Conservation (phyloP, 1,284 basidiomycete genomes). For the Coniferiporia sulphurascens region DNA sequence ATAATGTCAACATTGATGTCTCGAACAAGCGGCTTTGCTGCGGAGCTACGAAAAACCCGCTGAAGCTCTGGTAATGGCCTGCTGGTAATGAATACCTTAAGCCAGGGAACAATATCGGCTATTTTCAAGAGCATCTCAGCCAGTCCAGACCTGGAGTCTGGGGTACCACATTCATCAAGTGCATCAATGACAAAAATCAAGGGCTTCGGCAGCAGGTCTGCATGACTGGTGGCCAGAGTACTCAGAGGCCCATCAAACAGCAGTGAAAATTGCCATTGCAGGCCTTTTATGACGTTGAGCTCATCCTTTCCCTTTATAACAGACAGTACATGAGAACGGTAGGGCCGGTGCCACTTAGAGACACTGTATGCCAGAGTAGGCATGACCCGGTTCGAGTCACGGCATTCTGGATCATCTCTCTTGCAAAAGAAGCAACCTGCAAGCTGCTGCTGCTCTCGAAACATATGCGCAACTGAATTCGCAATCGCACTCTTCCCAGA, state of each 20-base stretch:
- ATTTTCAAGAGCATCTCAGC: not conserved
- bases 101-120: not conserved
- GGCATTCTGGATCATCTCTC: no score
- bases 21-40: not conserved
- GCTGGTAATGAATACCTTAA: conserved; percentile 2
- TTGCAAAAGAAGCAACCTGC: conserved; percentile 21
- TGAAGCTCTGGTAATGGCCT: not conserved
- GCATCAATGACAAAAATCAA: conserved; percentile 9
- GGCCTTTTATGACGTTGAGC: not conserved
- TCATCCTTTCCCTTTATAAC: not conserved
- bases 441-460: conserved; percentile 26
- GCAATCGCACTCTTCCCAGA: no score
- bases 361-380: conserved; percentile 4
- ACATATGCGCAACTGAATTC: conserved; percentile 28
- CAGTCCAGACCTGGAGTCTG: not conserved
- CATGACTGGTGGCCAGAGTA: not conserved
- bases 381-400: no score
- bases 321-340: not conserved
- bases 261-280: not conserved
- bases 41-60: not conserved
- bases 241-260: not conserved
- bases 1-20: not conserved
- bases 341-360: not conserved
- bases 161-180: not conserved
- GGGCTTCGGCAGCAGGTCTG: not conserved